These are phyloP conservation scores for Saitozyma sp. DNA, from an alignment of 768 basidiomycete genomes.

Conservation along the genomic window DNA sequence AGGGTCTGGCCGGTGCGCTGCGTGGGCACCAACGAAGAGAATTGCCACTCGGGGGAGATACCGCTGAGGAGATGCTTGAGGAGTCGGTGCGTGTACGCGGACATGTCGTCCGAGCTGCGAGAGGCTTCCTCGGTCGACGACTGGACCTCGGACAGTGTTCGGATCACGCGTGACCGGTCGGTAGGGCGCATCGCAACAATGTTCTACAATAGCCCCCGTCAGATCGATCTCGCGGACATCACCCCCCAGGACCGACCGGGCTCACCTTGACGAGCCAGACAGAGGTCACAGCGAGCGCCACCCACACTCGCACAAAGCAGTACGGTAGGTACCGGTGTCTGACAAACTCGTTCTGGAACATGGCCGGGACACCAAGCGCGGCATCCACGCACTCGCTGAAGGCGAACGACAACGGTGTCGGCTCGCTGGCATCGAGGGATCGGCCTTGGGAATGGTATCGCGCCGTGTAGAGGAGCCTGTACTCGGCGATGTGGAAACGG, in stretches of 20 bases:
- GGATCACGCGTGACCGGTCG: slow-evolving; percentile 6
- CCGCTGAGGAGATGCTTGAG: slow-evolving; percentile 12
- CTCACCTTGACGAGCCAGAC: slow-evolving; percentile 15
- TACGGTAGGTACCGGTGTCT: slow-evolving; percentile 7
- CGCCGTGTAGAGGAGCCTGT: slow-evolving; percentile 9
- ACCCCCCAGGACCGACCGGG: too few relatives aligned
- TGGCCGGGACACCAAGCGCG: slow-evolving; percentile 7
- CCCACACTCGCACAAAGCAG: slow-evolving; percentile 10
- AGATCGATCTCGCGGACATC: too few relatives aligned
- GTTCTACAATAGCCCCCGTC: not conserved
- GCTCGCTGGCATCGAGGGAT: slow-evolving; percentile 3
- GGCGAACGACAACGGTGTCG: slow-evolving; percentile 9
- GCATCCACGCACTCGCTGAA: slow-evolving; percentile 10
- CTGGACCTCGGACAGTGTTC: slow-evolving; percentile 4
- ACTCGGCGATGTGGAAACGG: slow-evolving; percentile 16
- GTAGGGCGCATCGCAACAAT: slow-evolving; percentile 6
- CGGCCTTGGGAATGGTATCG: slow-evolving; percentile 1
- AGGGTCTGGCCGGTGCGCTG: too few relatives aligned
- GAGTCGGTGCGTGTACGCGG: slow-evolving; percentile 15
- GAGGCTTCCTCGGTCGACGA: slow-evolving; percentile 12
- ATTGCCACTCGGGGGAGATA: not conserved
- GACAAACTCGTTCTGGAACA: slow-evolving; percentile 11
- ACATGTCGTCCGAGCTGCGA: slow-evolving; percentile 12
- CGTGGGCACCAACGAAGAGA: too few relatives aligned
- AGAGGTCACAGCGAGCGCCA: slow-evolving; percentile 11